A percentile compares a stretch with the other conserved stretches of the same genome.
These are phyloP conservation scores for Candida sp. DNA, from an alignment of 1,139 yeast species.

Conservation along the genomic window DNA sequence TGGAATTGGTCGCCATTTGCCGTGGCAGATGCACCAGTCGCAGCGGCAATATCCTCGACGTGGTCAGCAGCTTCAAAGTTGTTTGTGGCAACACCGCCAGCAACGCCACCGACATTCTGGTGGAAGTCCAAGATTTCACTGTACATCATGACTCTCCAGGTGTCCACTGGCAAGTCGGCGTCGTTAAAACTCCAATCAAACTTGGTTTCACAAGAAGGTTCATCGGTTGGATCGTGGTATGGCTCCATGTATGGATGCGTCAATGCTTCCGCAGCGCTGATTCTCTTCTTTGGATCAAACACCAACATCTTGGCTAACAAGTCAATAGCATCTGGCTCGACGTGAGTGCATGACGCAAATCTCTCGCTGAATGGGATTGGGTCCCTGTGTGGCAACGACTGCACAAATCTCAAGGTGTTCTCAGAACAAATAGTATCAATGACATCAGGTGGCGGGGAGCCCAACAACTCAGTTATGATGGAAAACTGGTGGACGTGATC, in stretches of 20 bases:
- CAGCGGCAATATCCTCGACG: slow-evolving; percentile 10
- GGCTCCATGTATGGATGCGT: slow-evolving; percentile 94
- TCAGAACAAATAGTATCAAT: slow-evolving; percentile 96
- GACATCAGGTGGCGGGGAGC: slow-evolving; percentile 96
- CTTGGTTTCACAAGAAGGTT: slow-evolving; percentile 90
- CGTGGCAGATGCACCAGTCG: slow-evolving; percentile 13
- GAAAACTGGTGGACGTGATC: slow-evolving; percentile 99
- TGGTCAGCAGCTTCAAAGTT: slow-evolving; percentile 10
- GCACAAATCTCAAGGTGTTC: slow-evolving; percentile 92
- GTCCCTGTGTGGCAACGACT: slow-evolving; percentile 90
- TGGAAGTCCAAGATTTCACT: slow-evolving; percentile 97
- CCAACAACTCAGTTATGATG: slow-evolving; percentile 93
- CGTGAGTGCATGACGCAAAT: slow-evolving; percentile 67
- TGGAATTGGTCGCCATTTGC: slow-evolving; percentile 30
- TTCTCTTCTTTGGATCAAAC: slow-evolving; percentile 93
- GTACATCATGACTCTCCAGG: slow-evolving; percentile 99
- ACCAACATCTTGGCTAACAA: slow-evolving; percentile 88
- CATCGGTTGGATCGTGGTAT: slow-evolving; percentile 98
- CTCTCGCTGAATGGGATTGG: slow-evolving; percentile 87
- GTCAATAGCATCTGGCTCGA: slow-evolving; percentile 94
- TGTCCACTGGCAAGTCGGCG: slow-evolving; percentile 96
- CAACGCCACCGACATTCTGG: slow-evolving; percentile 54
- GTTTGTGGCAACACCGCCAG: slow-evolving; percentile 31
- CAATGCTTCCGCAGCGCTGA: slow-evolving; percentile 90
- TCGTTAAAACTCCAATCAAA: slow-evolving; percentile 99